A percentile compares a stretch with the other conserved stretches of the same genome.
These are phyloP conservation scores for Escovopsis sp. DNA, from an alignment of 2,329 filamentous ascomycete genomes.

Conservation along the genomic window DNA sequence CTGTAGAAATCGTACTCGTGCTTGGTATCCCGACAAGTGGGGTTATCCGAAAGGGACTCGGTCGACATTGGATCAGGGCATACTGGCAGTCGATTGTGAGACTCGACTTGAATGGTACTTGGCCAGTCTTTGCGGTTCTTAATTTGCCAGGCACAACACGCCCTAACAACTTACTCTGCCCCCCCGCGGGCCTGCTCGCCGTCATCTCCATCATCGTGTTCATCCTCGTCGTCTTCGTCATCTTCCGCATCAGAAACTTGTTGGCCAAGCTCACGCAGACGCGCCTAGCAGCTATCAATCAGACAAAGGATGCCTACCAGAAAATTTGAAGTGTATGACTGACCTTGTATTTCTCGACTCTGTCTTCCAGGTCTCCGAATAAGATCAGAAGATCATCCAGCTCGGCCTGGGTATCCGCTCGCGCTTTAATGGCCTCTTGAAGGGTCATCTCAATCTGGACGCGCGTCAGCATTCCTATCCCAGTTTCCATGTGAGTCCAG, in stretches of 20 bases:
- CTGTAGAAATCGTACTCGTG: no score
- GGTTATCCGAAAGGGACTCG: no score
- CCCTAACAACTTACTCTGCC: neutral
- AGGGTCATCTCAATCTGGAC: constrained; percentile 17
- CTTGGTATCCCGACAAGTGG: no score
- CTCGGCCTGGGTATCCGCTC: constrained; percentile 51
- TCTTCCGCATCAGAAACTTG: constrained; percentile 64
- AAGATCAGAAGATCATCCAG: constrained; percentile 71
- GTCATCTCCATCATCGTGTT: constrained; percentile 33
- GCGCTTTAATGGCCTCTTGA: constrained; percentile 40
- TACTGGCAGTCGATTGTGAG: no score
- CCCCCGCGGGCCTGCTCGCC: constrained; percentile 9
- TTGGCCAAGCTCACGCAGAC: constrained; percentile 51
- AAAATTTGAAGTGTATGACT: constrained; percentile 7
- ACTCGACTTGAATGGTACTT: no score
- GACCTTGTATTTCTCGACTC: constrained; percentile 61
- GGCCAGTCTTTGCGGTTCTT: no score
- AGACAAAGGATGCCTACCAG: neutral
- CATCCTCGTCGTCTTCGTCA: constrained; percentile 51
- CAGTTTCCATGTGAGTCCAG: neutral
- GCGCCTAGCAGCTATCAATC: constrained; percentile 23
- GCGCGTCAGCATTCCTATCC: neutral
- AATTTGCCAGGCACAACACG: neutral
- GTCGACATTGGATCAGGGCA: no score
- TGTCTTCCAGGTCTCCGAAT: constrained; percentile 67